Evolutionary conservation across 352 stramenopile species (phyloP).

Genomic region (Globisporangium canariense): DNA sequence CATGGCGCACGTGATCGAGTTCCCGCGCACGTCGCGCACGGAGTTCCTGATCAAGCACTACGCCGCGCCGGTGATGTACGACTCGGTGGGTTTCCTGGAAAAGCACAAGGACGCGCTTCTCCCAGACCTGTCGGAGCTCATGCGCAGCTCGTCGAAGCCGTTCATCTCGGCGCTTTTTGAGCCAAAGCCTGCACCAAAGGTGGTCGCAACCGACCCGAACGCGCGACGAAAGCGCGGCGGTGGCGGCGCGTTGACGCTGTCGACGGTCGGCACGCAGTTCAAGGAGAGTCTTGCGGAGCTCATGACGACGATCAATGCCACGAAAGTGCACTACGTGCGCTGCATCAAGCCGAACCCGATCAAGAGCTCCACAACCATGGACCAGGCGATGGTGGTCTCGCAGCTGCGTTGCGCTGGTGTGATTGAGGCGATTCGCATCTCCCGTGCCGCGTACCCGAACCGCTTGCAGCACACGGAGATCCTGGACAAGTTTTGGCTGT

Average conservation of each 20-base stretch:
- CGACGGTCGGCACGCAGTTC: slow-evolving; percentile 90
- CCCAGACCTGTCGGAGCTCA: slow-evolving; percentile 91
- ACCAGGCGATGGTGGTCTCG: slow-evolving; percentile 92
- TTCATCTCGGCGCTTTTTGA: slow-evolving; percentile 78
- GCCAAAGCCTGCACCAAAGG: slow-evolving; percentile 47
- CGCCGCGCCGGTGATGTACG: slow-evolving; percentile 92
- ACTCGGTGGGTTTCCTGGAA: slow-evolving; percentile 92
- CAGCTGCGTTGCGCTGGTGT: slow-evolving; percentile 98
- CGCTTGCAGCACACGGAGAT: slow-evolving; percentile 90
- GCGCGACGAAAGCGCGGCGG: slow-evolving; percentile 50
- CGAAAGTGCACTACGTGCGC: slow-evolving; percentile 97
- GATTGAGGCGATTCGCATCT: slow-evolving; percentile 98
- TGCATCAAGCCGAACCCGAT: slow-evolving; percentile 99
- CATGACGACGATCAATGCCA: slow-evolving; percentile 94
- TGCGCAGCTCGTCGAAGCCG: slow-evolving; percentile 68
- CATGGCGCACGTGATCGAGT: slow-evolving; percentile 82
- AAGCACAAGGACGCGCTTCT: slow-evolving; percentile 96
- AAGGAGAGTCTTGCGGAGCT: slow-evolving; percentile 91
- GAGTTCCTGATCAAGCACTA: slow-evolving; percentile 96
- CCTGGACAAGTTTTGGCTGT: slow-evolving; percentile 81
- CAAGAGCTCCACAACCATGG: slow-evolving; percentile 90
- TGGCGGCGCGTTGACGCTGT: slow-evolving; percentile 56
- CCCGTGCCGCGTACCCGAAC: slow-evolving; percentile 97
- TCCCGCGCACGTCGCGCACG: slow-evolving; percentile 77
- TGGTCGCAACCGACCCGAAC: slow-evolving; percentile 26